Evolutionary conservation across 495 filamentous ascomycete species (phyloP), one percentile per base, ranked within the genome.

Genomic region (Aspergillus funiculosus): DNA sequence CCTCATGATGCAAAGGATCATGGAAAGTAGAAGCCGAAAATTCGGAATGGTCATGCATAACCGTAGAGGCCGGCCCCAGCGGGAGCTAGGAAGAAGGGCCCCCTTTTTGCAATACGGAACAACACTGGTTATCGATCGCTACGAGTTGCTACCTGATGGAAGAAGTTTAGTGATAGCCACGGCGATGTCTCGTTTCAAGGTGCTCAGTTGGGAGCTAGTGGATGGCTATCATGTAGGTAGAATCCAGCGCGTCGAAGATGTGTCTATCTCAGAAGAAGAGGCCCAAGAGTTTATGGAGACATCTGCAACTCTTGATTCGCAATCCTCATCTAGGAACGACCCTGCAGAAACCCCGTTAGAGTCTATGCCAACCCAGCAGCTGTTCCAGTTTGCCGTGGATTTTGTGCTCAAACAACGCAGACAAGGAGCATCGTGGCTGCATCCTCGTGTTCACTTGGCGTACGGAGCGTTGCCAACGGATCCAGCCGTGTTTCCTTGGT

Each of bases 31-130:
- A 1, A 76, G 81, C 43, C 65, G 78, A 14, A 83, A 75, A 37
- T 95, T 96, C 54, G 90, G 90, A 2, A 94, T 94, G 85, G 69
- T 94, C 17, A 77, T 84, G 63, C 79, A 79, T 51, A 88, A 88
- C 54, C 72, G 74, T 32, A 52, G 62, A 10, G 61, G 67, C 19
- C 59, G 68, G 22, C 51, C 68, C 18, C 83, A 84, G 66, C 77
- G 73, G 4, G 75, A 76, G 11, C 64, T 85, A 9, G 83, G 80
- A 14, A 52, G 56, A 14, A 52, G 56, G 40, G 68, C 59, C 25
- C 68, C 62, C 11, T 92, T 91, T 52, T 76, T 80, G 72, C 73
- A 83, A 49, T 81, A 87, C 54, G 89, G 89, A 2, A 91, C 88
- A 0, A 61, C 91, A 30, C 66, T 95, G 8, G 76, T 80, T 43